Percentiles rank a stretch among this genome's conserved stretches.
Conservation (phyloP, 2,329 filamentous ascomycete species). For the Penicillium rolfsii region DNA sequence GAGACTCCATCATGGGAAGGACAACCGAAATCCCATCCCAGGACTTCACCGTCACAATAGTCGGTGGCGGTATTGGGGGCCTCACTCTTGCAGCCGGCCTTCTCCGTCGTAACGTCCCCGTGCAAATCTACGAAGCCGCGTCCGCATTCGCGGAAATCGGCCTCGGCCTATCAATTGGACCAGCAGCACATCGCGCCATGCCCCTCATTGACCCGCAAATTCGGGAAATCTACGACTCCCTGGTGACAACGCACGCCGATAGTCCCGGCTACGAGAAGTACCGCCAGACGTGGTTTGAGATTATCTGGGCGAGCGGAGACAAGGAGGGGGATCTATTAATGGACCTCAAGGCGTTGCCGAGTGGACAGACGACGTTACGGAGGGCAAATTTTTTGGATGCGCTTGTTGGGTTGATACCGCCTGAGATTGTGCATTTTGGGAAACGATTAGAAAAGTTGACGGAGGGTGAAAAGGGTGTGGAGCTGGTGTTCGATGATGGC, state of each 20-base stretch:
- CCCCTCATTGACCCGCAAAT: slow-evolving; percentile 53
- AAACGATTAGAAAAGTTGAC: slow-evolving; percentile 33
- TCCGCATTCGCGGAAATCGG: slow-evolving; percentile 60
- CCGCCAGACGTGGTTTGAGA: slow-evolving; percentile 39
- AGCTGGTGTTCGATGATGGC: slow-evolving; percentile 39
- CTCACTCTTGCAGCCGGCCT: slow-evolving; percentile 59
- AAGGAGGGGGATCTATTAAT: slow-evolving; percentile 32
- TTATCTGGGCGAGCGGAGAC: slow-evolving; percentile 32
- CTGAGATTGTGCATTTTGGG: slow-evolving; percentile 37
- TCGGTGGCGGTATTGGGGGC: slow-evolving; percentile 64
- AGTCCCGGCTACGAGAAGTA: slow-evolving; percentile 37
- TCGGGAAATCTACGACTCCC: slow-evolving; percentile 36
- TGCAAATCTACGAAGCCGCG: slow-evolving; percentile 62
- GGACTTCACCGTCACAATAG: slow-evolving; percentile 56
- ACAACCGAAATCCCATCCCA: slow-evolving; percentile 23
- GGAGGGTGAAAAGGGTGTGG: slow-evolving; percentile 21
- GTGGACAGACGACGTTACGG: slow-evolving; percentile 39
- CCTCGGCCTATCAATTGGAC: slow-evolving; percentile 60
- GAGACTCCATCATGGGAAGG: background rate
- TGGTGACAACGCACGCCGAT: slow-evolving; percentile 40
- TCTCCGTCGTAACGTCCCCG: slow-evolving; percentile 47
- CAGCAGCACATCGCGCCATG: slow-evolving; percentile 61
- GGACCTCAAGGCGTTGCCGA: slow-evolving; percentile 36
- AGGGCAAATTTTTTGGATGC: slow-evolving; percentile 41
- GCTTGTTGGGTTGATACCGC: slow-evolving; percentile 36